Conservation (phyloP, 257 asterid genomes). For the Anisodus acutangulus region DNA sequence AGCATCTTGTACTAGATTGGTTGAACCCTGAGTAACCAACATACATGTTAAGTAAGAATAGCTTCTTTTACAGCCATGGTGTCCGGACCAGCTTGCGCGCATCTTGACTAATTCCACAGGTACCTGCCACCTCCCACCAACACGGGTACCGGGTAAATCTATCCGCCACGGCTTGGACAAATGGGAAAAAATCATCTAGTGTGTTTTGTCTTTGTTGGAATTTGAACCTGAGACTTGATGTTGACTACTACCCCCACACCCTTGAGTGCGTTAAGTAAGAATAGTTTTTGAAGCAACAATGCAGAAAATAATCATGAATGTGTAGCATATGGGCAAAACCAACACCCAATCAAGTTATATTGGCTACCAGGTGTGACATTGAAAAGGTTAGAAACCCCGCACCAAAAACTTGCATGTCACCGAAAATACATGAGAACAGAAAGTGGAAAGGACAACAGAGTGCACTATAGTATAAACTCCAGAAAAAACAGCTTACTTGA, state of each 20-base stretch:
- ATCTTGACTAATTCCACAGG: not conserved
- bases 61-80: not conserved
- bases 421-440: not conserved
- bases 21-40: conserved; percentile 68
- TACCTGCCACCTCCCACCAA: not conserved
- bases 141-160: not conserved
- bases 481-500: conserved; percentile 57
- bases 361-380: not conserved
- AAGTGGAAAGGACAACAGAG: not conserved
- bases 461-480: conserved; percentile 13
- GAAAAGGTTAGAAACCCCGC: not conserved
- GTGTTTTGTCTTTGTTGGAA: not conserved
- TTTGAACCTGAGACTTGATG: not conserved
- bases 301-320: conserved; percentile 11
- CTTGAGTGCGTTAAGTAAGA: not conserved
- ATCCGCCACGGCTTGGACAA: not conserved
- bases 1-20: conserved; percentile 86
- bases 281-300: not conserved
- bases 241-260: not conserved
- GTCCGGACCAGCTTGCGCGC: not conserved
- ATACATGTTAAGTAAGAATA: conserved; percentile 31
- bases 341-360: not conserved
- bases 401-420: not conserved
- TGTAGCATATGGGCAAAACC: conserved; percentile 19
- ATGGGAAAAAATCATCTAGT: not conserved